Percentiles rank a stretch among this genome's conserved stretches.
Evolutionary conservation across 140 eudicot species (phyloP).

Genomic region (Oenanthe javanica): DNA sequence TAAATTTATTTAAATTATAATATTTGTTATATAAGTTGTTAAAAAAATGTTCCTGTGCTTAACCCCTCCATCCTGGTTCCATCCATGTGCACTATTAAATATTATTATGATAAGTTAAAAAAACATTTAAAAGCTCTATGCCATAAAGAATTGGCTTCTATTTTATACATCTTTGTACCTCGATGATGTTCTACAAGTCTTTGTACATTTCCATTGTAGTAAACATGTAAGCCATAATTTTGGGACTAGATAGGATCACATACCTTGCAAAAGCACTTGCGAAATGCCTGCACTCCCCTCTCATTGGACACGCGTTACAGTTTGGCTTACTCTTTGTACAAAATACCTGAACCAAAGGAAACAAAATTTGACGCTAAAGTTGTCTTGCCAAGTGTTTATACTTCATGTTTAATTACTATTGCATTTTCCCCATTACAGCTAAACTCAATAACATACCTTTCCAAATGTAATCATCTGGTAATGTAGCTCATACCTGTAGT

Average conservation of each 20-base stretch:
- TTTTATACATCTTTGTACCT: background rate
- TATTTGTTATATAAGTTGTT: background rate
- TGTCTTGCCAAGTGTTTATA: background rate
- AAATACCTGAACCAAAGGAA: conserved; percentile 50
- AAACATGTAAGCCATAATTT: background rate
- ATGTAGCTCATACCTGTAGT: conserved; percentile 84
- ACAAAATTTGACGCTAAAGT: background rate
- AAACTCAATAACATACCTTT: conserved; percentile 46
- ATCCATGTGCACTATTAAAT: background rate
- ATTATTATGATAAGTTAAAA: background rate
- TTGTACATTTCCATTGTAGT: background rate
- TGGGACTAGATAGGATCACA: background rate
- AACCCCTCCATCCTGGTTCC: background rate
- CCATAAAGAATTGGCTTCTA: background rate
- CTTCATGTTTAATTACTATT: background rate
- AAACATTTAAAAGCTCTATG: background rate
- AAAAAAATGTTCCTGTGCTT: background rate
- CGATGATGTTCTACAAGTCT: background rate
- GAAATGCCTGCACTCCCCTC: conserved; percentile 84
- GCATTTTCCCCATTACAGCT: background rate
- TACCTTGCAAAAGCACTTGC: conserved; percentile 92
- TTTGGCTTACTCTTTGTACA: conserved; percentile 88
- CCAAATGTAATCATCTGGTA: conserved; percentile 98
- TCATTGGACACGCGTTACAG: conserved; percentile 93
- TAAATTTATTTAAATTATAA: background rate